These are phyloP conservation scores for Gamsiella multidivaricata DNA, from an alignment of 192 early-diverging fungal species.

Conservation along the genomic window DNA sequence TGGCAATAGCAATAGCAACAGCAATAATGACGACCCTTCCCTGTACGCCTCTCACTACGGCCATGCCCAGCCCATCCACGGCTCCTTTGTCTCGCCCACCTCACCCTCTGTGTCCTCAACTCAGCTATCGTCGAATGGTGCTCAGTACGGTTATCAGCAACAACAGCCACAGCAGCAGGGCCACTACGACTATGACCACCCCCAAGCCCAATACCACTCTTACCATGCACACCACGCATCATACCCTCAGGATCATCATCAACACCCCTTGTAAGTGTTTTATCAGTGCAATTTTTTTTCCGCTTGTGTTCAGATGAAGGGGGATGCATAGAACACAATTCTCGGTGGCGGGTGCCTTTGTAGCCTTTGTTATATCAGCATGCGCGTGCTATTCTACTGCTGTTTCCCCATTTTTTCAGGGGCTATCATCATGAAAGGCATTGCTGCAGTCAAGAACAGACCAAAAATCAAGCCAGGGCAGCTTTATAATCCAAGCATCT, in stretches of 20 bases:
- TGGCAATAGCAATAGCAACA: constrained; percentile 14
- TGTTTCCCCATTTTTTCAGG: background rate
- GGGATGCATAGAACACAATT: background rate
- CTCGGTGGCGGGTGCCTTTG: background rate
- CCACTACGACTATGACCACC: constrained; percentile 29
- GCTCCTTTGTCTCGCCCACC: constrained; percentile 13
- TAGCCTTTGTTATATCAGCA: background rate
- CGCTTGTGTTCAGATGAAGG: constrained; percentile 14
- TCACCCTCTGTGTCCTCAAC: constrained; percentile 12
- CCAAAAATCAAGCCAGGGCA: background rate
- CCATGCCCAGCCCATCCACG: constrained; percentile 9
- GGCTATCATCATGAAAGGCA: background rate
- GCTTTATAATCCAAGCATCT: background rate
- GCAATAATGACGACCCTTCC: background rate
- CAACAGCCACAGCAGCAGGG: constrained; percentile 15
- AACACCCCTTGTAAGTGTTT: constrained; percentile 38
- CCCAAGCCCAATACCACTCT: constrained; percentile 23
- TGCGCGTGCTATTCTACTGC: background rate
- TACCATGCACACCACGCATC: constrained; percentile 24
- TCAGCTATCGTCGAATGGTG: constrained; percentile 18
- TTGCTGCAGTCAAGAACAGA: too few relatives aligned
- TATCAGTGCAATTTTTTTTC: too few relatives aligned
- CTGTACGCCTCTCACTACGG: constrained; percentile 11
- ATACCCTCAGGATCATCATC: constrained; percentile 35
- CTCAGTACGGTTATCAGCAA: constrained; percentile 8